Base-by-base conservation (phyloP, 2,329 filamentous ascomycete species). In the Emergomyces orientalis region DNA sequence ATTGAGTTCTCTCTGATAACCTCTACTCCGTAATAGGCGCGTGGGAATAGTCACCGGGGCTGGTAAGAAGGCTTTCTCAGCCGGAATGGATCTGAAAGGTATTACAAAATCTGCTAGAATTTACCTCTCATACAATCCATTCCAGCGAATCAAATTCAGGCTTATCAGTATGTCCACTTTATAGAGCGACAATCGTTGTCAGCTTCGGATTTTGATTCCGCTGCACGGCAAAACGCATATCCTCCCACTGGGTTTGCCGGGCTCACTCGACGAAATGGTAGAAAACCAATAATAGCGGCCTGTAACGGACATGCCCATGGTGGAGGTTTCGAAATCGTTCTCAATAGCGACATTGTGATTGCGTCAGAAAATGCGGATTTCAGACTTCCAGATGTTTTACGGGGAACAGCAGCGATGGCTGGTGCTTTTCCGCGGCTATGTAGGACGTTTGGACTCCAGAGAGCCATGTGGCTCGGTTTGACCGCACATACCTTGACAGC, bases 271-370 rank as follows among this genome's bases (percentile, higher is more conserved):
- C 76, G 85, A n/a, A 72, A 71, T 4, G 85, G 85, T 1, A 85
- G 84, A 75, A 93, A 93, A 71, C 89, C 89, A 2, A 80, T 93
- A 57, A 81, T 93, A 27, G 87, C 86, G 1, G 90, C 89, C 0
- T 86, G 91, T 22, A 90, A 91, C 70, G 89, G 89, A 1, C 77
- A 89, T 34, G 89, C 87, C 56, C 80, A 89, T 41, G 90, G 90
- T 51, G 89, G 90, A 58, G 89, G 88, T 2, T 86, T 89, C 75
- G 89, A 93, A 78, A 90, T 91, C 74, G 90, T 92, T 63, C 88
- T 97, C 82, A 97, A 97, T 74, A 84, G 82, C 66, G 90, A 94
- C 77, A 76, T 93, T 63, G 81, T 91, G 2, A 72, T 91, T n/a
- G 87, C 88, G 14, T 74, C 75, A 1, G 70, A 76, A 3, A 70